Evolutionary conservation across 495 filamentous ascomycete species (phyloP).

Genomic region (Aeminium ludgeri): DNA sequence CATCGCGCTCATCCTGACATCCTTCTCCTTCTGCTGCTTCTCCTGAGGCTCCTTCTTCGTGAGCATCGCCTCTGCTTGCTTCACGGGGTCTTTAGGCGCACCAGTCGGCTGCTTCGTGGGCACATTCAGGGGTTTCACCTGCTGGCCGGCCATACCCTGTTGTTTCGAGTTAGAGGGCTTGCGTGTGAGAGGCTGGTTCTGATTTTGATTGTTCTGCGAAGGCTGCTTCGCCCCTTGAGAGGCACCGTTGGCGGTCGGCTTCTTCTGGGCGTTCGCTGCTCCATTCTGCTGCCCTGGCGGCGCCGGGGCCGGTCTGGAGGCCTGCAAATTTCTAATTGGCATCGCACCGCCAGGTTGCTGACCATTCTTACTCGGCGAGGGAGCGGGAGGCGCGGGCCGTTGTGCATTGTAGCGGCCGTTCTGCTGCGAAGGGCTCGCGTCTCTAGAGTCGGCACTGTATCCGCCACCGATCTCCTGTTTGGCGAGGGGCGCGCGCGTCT

Average conservation of each 20-base stretch:
- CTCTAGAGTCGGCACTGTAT: slow-evolving; percentile 31
- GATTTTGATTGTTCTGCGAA: slow-evolving; percentile 7
- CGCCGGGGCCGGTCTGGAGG: slow-evolving; percentile 41
- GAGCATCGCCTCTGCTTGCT: slow-evolving; percentile 52
- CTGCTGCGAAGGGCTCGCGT: slow-evolving; percentile 24
- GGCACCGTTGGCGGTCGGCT: slow-evolving; percentile 10
- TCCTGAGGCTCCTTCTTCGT: slow-evolving; percentile 72
- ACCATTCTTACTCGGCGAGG: slow-evolving; percentile 31
- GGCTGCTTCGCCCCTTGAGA: slow-evolving; percentile 8
- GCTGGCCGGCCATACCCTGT: slow-evolving; percentile 18
- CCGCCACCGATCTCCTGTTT: slow-evolving; percentile 58
- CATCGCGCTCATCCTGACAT: slow-evolving; percentile 93
- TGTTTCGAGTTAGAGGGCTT: slow-evolving; percentile 10
- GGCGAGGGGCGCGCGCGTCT: slow-evolving; percentile 56
- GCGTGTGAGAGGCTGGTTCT: slow-evolving; percentile 11
- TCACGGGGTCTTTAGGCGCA: slow-evolving; percentile 20
- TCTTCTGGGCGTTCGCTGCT: slow-evolving; percentile 10
- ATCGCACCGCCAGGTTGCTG: slow-evolving; percentile 27
- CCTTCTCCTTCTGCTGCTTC: slow-evolving; percentile 50
- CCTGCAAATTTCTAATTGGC: slow-evolving; percentile 32
- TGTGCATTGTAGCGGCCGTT: slow-evolving; percentile 60
- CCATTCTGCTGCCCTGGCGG: slow-evolving; percentile 31
- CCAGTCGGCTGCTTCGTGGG: slow-evolving; percentile 53
- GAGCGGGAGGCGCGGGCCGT: slow-evolving; percentile 46
- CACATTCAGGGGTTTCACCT: slow-evolving; percentile 79